Percentiles rank a stretch among this genome's conserved stretches.
These are phyloP conservation scores for Persicaria maculosa DNA, from an alignment of 148 eudicot genomes.

Conservation along the genomic window DNA sequence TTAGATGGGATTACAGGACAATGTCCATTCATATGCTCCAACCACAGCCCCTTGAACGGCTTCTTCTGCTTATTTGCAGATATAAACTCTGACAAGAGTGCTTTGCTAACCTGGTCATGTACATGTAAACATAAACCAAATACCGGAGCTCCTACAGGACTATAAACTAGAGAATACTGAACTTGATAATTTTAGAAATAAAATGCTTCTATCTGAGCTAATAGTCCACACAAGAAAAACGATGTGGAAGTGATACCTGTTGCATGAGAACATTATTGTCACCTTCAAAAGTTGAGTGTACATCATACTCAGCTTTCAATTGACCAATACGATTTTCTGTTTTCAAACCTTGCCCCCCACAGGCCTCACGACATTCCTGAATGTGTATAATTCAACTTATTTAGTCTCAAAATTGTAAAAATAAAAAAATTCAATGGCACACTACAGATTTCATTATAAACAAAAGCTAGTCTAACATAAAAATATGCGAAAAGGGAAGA, in stretches of 20 bases:
- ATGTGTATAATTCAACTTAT: slow-evolving; percentile 1
- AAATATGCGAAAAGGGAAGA: not conserved
- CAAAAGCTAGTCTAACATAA: not conserved
- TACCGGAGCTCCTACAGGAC: not conserved
- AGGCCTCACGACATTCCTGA: slow-evolving; percentile 97
- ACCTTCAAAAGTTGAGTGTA: slow-evolving; percentile 91
- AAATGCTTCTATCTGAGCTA: no score
- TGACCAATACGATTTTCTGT: slow-evolving; percentile 91
- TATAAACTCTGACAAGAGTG: slow-evolving; percentile 59
- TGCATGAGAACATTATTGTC: slow-evolving; percentile 99
- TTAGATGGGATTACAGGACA: slow-evolving; percentile 58
- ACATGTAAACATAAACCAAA: not conserved
- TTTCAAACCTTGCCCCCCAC: slow-evolving; percentile 97
- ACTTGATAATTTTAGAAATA: not conserved
- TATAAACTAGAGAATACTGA: not conserved
- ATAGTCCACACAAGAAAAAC: no score
- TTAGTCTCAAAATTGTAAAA: slow-evolving; percentile 5
- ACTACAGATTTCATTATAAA: not conserved
- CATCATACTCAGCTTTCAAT: slow-evolving; percentile 85
- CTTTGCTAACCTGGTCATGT: slow-evolving; percentile 74
- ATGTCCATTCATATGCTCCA: slow-evolving; percentile 87
- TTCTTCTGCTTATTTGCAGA: slow-evolving; percentile 52
- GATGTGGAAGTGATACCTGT: slow-evolving; percentile 48
- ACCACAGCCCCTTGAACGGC: slow-evolving; percentile 78
- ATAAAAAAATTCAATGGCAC: not conserved